Percentiles rank a stretch among this genome's conserved stretches.
These are phyloP conservation scores for Macaranga tanarius DNA, from an alignment of 441 rosid species.

Conservation along the genomic window DNA sequence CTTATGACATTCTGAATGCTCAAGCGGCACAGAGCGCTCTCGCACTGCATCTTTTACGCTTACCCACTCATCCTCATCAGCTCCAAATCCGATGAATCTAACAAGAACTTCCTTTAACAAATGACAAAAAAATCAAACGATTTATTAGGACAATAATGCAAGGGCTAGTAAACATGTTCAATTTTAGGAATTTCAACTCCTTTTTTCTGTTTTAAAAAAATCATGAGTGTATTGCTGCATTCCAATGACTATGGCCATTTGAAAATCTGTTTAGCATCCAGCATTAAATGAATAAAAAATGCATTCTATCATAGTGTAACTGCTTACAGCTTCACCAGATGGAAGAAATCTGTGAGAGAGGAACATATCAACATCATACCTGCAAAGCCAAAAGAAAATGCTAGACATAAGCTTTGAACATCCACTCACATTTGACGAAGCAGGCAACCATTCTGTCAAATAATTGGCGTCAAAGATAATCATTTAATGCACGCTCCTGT, in stretches of 20 bases:
- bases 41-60: slow-evolving; percentile 49
- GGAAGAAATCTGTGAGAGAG: slow-evolving; percentile 44
- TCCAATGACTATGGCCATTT: background rate
- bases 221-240: background rate
- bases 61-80: slow-evolving; percentile 71
- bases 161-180: background rate
- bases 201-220: background rate
- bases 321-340: slow-evolving; percentile 64
- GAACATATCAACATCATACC: slow-evolving; percentile 66
- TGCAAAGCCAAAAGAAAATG: slow-evolving; percentile 27
- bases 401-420: slow-evolving; percentile 3
- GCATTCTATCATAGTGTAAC: slow-evolving; percentile 2
- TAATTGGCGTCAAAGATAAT: background rate
- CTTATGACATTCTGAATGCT: slow-evolving; percentile 52
- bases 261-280: background rate
- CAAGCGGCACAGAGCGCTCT: slow-evolving; percentile 59
- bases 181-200: background rate
- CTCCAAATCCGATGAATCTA: slow-evolving; percentile 68
- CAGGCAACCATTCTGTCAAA: background rate
- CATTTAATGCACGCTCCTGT: background rate
- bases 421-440: background rate
- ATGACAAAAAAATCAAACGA: slow-evolving; percentile 27
- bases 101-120: slow-evolving; percentile 62
- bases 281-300: background rate
- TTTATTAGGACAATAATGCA: slow-evolving; percentile 9